Percentiles rank a stretch among this genome's conserved stretches.
Evolutionary conservation across 208 protist genomes (phyloP).

Genomic region (Acanthamoeba culbertsoni): DNA sequence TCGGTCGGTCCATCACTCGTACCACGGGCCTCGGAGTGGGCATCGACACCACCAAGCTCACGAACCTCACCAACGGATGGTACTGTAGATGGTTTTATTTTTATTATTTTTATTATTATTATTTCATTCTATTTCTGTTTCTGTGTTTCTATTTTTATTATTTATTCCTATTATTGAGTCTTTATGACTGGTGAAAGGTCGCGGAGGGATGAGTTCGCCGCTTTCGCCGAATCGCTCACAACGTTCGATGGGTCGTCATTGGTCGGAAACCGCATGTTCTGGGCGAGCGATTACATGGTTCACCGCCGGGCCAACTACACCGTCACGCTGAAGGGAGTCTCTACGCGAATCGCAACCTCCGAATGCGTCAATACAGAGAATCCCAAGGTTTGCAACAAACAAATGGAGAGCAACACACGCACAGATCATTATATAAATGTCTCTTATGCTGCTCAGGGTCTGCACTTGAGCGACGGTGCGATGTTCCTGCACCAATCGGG

Average conservation of each 20-base stretch:
- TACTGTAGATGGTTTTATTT: too few species aligned
- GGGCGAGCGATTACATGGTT: background rate
- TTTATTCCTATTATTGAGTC: too few species aligned
- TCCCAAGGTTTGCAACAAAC: background rate
- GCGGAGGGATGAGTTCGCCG: background rate
- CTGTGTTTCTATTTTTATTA: too few species aligned
- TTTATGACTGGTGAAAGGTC: background rate
- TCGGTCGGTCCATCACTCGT: background rate
- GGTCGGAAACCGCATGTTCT: constrained; percentile 15
- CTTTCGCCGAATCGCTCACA: background rate
- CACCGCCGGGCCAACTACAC: background rate
- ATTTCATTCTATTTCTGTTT: too few species aligned
- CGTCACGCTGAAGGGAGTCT: constrained; percentile 5
- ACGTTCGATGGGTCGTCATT: background rate
- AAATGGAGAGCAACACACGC: background rate
- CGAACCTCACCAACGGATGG: background rate
- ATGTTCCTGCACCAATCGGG: constrained; percentile 15
- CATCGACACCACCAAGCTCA: background rate
- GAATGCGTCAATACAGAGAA: constrained; percentile 1
- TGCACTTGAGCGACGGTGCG: constrained; percentile 14
- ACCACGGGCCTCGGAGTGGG: background rate
- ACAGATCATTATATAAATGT: background rate
- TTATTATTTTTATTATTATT: too few species aligned
- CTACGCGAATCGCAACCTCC: background rate
- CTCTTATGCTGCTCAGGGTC: background rate